Base-by-base conservation (phyloP, 306 rosid species). In the Sicyos baderoa region DNA sequence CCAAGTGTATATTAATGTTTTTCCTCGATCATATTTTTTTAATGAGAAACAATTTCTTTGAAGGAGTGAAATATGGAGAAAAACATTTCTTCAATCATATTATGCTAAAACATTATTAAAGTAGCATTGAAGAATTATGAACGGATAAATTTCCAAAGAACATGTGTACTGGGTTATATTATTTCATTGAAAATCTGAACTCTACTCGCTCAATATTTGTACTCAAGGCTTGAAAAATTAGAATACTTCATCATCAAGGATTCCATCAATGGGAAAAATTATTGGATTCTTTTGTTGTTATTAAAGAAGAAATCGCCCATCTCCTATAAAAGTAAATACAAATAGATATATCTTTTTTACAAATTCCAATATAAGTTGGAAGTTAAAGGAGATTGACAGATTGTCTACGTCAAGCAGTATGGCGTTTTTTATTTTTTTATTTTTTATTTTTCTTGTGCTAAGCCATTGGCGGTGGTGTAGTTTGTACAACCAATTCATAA, bases 401-500 rank as follows among this genome's bases (percentile, higher is more conserved):
- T 35, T 35, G 42, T 35, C 17, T 50, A 62, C 3, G 14, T 61
- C 15, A 8, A 18, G 29, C 17, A 2, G 52, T 17, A 40, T 63
- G 42, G 7, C 32, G 8, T 35, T 4, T 18, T 16, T n/a, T n/a
- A n/a, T n/a, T n/a, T n/a, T n/a, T n/a, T n/a, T n/a, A n/a, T n/a
- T n/a, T n/a, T n/a, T n/a, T n/a, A n/a, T 17, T 19, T 64, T 15
- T 63, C 68, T 9, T 9, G 27, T 62, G 48, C 22, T 19, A 17
- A 64, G 16, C 21, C 32, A 19, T 44, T 6, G 51, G 51, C 18
- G 49, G 69, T 17, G 27, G 69, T 64, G 35, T 12, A 42, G 2
- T 44, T 64, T 64, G 94, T 91, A 84, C 80, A 54, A 54, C 49
- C 79, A 45, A 65, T 77, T 47, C 71, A 53, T 58, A 51, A 72